Evolutionary conservation across 2,329 filamentous ascomycete species (phyloP).

Genomic region (Xylariaceae sp.): DNA sequence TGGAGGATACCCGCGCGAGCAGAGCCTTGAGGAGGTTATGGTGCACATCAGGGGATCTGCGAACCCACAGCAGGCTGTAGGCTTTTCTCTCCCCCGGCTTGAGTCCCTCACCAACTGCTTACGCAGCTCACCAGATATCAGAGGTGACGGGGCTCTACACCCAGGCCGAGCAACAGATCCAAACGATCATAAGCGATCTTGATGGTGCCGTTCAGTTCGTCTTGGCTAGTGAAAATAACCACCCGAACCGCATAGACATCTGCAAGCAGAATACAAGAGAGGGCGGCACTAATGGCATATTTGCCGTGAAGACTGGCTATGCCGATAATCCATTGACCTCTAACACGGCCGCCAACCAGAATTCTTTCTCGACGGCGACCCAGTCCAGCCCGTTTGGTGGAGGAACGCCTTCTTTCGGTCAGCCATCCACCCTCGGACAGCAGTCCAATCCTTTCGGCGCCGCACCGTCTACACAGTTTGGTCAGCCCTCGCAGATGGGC

Average conservation of each 20-base stretch:
- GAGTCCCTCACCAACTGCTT: background rate
- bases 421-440: slow-evolving; percentile 34
- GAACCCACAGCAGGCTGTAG: slow-evolving; percentile 53
- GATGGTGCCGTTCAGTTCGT: slow-evolving; percentile 76
- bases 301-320: slow-evolving; percentile 40
- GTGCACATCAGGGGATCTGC: slow-evolving; percentile 66
- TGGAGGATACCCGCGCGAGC: slow-evolving; percentile 77
- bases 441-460: slow-evolving; percentile 22
- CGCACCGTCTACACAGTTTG: slow-evolving; percentile 20
- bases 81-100: slow-evolving; percentile 18
- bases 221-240: slow-evolving; percentile 67
- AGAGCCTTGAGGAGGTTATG: slow-evolving; percentile 87
- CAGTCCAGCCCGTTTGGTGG: slow-evolving; percentile 40
- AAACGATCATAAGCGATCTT: slow-evolving; percentile 70
- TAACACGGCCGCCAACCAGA: slow-evolving; percentile 40
- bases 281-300: slow-evolving; percentile 53
- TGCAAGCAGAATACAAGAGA: slow-evolving; percentile 53
- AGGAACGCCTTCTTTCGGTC: slow-evolving; percentile 38
- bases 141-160: slow-evolving; percentile 67
- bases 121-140: slow-evolving; percentile 53
- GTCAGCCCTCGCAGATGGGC: slow-evolving; percentile 31
- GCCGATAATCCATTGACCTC: slow-evolving; percentile 35
- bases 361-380: slow-evolving; percentile 48
- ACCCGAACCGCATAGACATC: slow-evolving; percentile 76
- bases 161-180: slow-evolving; percentile 73